Conservation (phyloP, 345 rosid genomes). For the Atalantia buxifolia region DNA sequence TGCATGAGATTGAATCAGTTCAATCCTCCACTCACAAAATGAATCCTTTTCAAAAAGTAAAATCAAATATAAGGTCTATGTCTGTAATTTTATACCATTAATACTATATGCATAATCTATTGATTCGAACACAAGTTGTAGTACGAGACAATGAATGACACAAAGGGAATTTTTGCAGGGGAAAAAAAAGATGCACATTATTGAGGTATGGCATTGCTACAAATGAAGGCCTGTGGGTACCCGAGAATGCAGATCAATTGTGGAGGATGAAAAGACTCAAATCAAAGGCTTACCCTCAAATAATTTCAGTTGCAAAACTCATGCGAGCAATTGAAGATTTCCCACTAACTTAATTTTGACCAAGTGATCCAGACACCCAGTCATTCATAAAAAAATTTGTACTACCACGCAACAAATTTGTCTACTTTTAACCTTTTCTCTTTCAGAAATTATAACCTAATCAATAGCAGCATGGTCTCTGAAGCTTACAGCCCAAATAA, state of each 20-base stretch:
- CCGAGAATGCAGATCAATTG: slow-evolving; percentile 12
- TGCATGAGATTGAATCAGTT: neutral
- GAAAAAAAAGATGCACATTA: neutral
- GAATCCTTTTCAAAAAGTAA: neutral
- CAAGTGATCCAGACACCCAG: neutral
- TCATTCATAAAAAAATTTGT: neutral
- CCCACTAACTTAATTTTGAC: slow-evolving; percentile 1
- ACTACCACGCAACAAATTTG: too few relatives aligned
- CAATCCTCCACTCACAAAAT: neutral
- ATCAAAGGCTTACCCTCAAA: neutral
- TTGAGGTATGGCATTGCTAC: neutral
- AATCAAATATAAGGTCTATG: neutral
- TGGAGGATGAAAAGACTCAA: slow-evolving; percentile 12
- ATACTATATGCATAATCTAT: neutral
- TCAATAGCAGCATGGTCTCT: too few relatives aligned
- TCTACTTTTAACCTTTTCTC: too few relatives aligned
- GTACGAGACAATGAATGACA: slow-evolving; percentile 16
- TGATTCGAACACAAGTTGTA: slow-evolving; percentile 22
- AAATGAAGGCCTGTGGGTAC: slow-evolving; percentile 16
- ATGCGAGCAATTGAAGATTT: slow-evolving; percentile 8
- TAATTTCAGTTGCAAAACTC: slow-evolving; percentile 10
- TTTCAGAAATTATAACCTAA: too few relatives aligned
- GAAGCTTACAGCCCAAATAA: too few relatives aligned
- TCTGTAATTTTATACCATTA: neutral
- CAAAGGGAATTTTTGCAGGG: slow-evolving; percentile 11